phyloP scores from a whole-genome alignment of 2,329 filamentous ascomycete genomes.

The Lecanicillium sp. region DNA sequence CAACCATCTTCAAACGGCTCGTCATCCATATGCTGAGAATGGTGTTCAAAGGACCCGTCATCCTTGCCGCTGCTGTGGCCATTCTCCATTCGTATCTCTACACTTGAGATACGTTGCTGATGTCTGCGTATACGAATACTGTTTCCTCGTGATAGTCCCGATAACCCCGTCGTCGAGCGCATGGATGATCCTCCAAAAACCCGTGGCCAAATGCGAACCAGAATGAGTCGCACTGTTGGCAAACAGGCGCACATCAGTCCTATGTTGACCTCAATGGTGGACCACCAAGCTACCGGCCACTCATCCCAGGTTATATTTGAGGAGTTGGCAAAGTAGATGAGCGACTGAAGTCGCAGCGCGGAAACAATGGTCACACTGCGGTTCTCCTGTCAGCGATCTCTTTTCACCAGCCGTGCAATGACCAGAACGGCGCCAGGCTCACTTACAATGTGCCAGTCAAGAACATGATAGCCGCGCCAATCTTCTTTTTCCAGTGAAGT shows the following conservation, averaged over 20 bases:
- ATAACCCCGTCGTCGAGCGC: background rate
- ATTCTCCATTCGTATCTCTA: too few species aligned
- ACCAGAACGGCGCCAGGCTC: too few species aligned
- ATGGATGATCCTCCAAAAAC: slow-evolving; percentile 5
- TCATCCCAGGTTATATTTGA: slow-evolving; percentile 15
- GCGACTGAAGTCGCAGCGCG: slow-evolving; percentile 12
- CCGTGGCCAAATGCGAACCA: slow-evolving; percentile 9
- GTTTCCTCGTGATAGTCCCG: background rate
- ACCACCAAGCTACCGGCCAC: slow-evolving; percentile 12
- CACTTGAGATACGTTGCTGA: too few species aligned
- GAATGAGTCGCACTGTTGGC: slow-evolving; percentile 15
- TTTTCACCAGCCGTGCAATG: background rate
- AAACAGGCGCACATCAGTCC: slow-evolving; percentile 18
- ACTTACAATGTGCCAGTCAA: slow-evolving; percentile 38
- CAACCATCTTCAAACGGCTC: slow-evolving; percentile 1
- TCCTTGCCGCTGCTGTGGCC: too few species aligned
- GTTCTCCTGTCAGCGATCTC: background rate
- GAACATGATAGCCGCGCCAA: slow-evolving; percentile 42
- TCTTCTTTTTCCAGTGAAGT: slow-evolving; percentile 39
- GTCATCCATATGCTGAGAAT: background rate
- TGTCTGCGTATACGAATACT: too few species aligned
- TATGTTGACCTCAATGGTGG: slow-evolving; percentile 16
- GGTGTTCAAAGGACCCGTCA: too few species aligned
- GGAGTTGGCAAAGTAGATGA: slow-evolving; percentile 14
- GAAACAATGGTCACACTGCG: slow-evolving; percentile 15